These are phyloP conservation scores for Ziziphus jujuba DNA, from an alignment of 306 rosid species.

Conservation along the genomic window DNA sequence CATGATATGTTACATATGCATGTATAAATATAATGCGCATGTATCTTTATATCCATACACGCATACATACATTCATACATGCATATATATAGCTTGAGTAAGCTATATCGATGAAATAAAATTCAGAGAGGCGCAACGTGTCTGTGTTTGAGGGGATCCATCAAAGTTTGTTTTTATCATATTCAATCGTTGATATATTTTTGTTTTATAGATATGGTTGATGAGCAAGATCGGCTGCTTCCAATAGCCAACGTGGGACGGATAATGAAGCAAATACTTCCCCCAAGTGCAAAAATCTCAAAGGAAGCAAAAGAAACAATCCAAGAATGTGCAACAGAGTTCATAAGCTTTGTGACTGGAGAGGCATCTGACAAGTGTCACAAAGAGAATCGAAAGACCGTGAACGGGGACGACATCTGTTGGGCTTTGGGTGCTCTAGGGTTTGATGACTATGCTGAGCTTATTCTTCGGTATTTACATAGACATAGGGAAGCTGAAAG, in stretches of 20 bases:
- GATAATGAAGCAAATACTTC: constrained; percentile 73
- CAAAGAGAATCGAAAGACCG: constrained; percentile 82
- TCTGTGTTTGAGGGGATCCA: not conserved
- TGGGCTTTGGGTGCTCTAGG: constrained; percentile 81
- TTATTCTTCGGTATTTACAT: constrained; percentile 46
- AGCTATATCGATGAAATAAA: not conserved
- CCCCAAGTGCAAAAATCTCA: constrained; percentile 66
- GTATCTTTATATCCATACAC: not conserved
- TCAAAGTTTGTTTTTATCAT: too few relatives aligned
- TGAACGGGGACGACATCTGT: constrained; percentile 89
- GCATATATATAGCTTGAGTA: not conserved
- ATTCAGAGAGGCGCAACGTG: not conserved
- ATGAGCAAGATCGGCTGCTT: constrained; percentile 53
- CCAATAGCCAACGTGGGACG: constrained; percentile 87
- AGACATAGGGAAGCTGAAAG: constrained; percentile 56
- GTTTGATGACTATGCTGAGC: constrained; percentile 75
- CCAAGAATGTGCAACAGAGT: constrained; percentile 91
- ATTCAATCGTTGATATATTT: too few relatives aligned
- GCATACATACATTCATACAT: not conserved
- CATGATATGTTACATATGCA: constrained; percentile 34
- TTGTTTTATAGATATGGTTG: constrained; percentile 35
- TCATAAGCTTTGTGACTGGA: constrained; percentile 73
- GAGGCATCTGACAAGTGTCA: constrained; percentile 94
- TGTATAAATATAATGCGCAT: not conserved
- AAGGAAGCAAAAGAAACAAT: constrained; percentile 70